phyloP scores from a whole-genome alignment of 2,329 filamentous ascomycete species.

The Cercospora janseana region DNA sequence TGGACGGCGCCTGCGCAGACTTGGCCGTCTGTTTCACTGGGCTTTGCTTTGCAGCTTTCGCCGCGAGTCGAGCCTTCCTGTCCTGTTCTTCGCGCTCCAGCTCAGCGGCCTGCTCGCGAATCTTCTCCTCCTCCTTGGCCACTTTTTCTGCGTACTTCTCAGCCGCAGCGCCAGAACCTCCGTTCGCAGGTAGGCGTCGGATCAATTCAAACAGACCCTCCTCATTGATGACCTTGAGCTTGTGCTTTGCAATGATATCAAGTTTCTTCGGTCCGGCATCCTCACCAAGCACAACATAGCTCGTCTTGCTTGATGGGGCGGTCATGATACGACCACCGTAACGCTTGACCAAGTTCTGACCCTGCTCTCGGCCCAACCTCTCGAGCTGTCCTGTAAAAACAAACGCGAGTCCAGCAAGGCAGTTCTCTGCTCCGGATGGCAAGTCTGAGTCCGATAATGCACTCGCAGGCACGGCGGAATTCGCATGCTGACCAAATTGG shows the following conservation, averaged over 20 bases:
- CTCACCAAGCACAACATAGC: conserved; percentile 82
- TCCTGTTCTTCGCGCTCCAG: conserved; percentile 75
- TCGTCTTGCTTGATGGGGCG: conserved; percentile 88
- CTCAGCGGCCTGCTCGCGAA: conserved; percentile 74
- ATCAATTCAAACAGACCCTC: conserved; percentile 88
- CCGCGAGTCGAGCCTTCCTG: conserved; percentile 37
- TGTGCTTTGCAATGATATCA: conserved; percentile 73
- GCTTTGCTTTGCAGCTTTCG: conserved; percentile 51
- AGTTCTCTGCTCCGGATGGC: conserved; percentile 82
- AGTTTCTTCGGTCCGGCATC: conserved; percentile 95
- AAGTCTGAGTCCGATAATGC: conserved; percentile 66
- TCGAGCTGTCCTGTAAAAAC: conserved; percentile 91
- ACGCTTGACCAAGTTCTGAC: conserved; percentile 79
- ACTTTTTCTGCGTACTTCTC: conserved; percentile 82
- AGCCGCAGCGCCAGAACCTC: conserved; percentile 83
- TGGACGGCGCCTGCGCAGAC: conserved; percentile 42
- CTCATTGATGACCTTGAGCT: conserved; percentile 90
- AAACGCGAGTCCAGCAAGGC: conserved; percentile 82
- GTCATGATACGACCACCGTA: conserved; percentile 89
- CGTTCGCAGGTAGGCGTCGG: conserved; percentile 73
- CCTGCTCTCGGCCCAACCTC: conserved; percentile 79
- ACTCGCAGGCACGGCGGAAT: conserved; percentile 58
- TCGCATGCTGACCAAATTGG: conserved; percentile 62
- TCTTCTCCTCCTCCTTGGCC: conserved; percentile 77
- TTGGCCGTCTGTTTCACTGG: conserved; percentile 39